These are phyloP conservation scores for Spinellus fusiger DNA, from an alignment of 192 early-diverging fungal genomes.

Conservation along the genomic window DNA sequence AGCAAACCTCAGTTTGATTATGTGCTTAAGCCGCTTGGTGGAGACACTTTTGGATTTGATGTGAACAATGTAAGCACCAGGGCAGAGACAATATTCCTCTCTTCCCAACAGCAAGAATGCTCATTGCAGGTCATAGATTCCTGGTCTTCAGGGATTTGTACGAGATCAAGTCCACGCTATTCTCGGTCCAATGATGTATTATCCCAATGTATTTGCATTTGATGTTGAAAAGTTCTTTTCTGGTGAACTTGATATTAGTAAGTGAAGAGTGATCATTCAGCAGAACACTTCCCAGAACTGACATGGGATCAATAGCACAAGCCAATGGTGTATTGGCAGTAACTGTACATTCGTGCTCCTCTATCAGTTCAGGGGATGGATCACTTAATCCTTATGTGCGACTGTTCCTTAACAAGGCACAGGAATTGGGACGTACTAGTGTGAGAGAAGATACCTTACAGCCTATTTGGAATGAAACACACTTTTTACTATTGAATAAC, in stretches of 20 bases:
- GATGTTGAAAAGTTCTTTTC: constrained; percentile 30
- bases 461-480: constrained; percentile 31
- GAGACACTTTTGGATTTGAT: constrained; percentile 64
- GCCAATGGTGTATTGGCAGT: constrained; percentile 37
- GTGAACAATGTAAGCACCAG: constrained; percentile 52
- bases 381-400: constrained; percentile 19
- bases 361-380: constrained; percentile 8
- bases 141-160: constrained; percentile 62
- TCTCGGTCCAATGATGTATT: constrained; percentile 42
- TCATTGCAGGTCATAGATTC: constrained; percentile 31
- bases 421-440: constrained; percentile 25
- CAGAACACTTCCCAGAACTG: too few species aligned
- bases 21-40: constrained; percentile 69
- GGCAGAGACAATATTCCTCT: not conserved
- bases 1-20: constrained; percentile 73
- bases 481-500: constrained; percentile 25
- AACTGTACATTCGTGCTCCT: constrained; percentile 12
- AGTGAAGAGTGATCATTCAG: too few species aligned
- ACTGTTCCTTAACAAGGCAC: constrained; percentile 23
- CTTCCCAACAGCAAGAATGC: not conserved
- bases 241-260: constrained; percentile 31
- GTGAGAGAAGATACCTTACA: constrained; percentile 1
- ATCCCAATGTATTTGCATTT: constrained; percentile 27
- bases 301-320: too few species aligned
- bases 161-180: constrained; percentile 51